A percentile compares a stretch with the other conserved stretches of the same genome.
Conservation (phyloP, 306 rosid species). For the Herpetospermum pedunculosum region DNA sequence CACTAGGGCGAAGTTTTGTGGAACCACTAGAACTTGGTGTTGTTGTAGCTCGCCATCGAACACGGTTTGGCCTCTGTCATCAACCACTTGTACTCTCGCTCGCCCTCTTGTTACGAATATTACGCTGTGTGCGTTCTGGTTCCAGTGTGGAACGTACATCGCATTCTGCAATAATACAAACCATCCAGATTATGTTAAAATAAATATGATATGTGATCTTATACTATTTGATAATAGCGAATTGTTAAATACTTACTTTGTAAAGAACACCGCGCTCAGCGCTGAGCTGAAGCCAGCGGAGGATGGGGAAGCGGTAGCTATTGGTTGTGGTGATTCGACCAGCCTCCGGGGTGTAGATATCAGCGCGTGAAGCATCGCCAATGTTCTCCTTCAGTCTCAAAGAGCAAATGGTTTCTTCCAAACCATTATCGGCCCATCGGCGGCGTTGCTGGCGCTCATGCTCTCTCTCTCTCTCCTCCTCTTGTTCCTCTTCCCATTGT, state of each 20-base stretch:
- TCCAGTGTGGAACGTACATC: conserved; percentile 48
- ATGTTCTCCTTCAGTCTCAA: conserved; percentile 22
- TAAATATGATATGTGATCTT: too few relatives aligned
- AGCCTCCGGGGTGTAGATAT: conserved; percentile 25
- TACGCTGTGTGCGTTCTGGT: conserved; percentile 30
- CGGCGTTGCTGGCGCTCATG: not conserved
- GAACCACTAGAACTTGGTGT: conserved; percentile 31
- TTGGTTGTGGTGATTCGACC: conserved; percentile 29
- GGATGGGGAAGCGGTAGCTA: conserved; percentile 24
- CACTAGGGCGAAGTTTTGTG: conserved; percentile 47
- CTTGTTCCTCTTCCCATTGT: conserved; percentile 6
- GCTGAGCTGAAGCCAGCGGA: conserved; percentile 22
- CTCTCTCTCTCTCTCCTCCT: not conserved
- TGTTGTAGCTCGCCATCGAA: conserved; percentile 25
- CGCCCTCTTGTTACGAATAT: conserved; percentile 37
- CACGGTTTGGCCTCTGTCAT: conserved; percentile 31
- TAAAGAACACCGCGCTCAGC: conserved; percentile 29
- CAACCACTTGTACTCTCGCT: conserved; percentile 38
- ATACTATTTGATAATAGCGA: too few relatives aligned
- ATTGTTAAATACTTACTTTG: too few relatives aligned
- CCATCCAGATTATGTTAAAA: too few relatives aligned
- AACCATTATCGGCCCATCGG: conserved; percentile 1
- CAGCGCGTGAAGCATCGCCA: conserved; percentile 17
- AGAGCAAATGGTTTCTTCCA: conserved; percentile 29
- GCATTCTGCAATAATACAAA: conserved; percentile 28